Conservation (phyloP, 768 basidiomycete genomes). For the Macrolepiota albuminosa region DNA sequence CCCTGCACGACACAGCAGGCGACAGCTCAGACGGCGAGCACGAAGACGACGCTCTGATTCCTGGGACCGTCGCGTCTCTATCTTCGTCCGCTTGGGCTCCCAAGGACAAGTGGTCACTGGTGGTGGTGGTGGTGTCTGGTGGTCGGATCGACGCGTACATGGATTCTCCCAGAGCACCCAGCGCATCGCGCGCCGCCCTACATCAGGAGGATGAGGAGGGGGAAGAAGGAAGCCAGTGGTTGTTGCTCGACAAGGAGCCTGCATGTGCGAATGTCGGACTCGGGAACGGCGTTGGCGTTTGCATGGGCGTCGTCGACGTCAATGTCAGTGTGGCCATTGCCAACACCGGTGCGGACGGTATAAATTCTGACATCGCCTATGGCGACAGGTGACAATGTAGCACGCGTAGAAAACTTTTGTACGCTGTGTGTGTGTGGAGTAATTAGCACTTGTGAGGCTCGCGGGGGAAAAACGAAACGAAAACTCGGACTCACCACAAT, state of each 20-base stretch:
- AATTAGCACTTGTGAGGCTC: too few species aligned
- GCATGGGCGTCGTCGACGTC: slow-evolving; percentile 19
- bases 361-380: slow-evolving; percentile 37
- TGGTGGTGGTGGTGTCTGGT: too few species aligned
- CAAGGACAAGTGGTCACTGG: not conserved
- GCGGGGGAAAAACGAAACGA: too few species aligned
- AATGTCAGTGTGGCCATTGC: slow-evolving; percentile 16
- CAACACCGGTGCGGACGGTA: slow-evolving; percentile 20
- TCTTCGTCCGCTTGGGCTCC: too few species aligned
- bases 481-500: slow-evolving; percentile 14
- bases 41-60: not conserved
- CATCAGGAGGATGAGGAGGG: slow-evolving; percentile 19
- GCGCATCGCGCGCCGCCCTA: slow-evolving; percentile 50
- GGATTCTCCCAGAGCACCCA: slow-evolving; percentile 29
- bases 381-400: slow-evolving; percentile 40
- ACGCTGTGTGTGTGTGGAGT: slow-evolving; percentile 25
- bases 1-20: slow-evolving; percentile 12
- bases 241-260: not conserved
- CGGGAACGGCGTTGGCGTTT: slow-evolving; percentile 22
- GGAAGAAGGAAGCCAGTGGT: slow-evolving; percentile 3
- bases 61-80: too few species aligned
- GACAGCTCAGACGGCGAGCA: not conserved
- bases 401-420: slow-evolving; percentile 45
- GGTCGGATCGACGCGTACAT: slow-evolving; percentile 17
- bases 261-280: slow-evolving; percentile 16